A percentile compares a stretch with the other conserved stretches of the same genome.
Conservation (phyloP, 2,329 filamentous ascomycete species). For the Dactylellina drechsleri region DNA sequence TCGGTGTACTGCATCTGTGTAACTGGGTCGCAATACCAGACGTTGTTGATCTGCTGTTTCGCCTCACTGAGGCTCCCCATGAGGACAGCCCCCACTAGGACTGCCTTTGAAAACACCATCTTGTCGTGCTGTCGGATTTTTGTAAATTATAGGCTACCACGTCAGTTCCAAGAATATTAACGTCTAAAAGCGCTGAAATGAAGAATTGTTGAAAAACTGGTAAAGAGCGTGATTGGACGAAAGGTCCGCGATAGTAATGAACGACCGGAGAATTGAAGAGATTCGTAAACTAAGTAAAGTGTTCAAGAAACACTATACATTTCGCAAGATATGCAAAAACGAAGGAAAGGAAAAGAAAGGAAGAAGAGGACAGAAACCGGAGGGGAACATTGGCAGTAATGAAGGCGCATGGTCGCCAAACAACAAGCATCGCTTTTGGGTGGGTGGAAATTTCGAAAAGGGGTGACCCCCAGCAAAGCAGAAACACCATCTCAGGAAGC, state of each 20-base stretch:
- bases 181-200: constrained; percentile 19
- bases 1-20: constrained; percentile 49
- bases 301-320: constrained; percentile 50
- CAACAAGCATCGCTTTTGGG: constrained; percentile 24
- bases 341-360: constrained; percentile 33
- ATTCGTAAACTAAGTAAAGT: constrained; percentile 49
- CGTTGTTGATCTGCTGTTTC: constrained; percentile 40
- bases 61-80: constrained; percentile 40
- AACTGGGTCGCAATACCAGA: constrained; percentile 44
- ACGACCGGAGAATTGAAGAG: constrained; percentile 47
- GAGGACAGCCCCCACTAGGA: constrained; percentile 42
- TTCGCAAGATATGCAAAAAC: constrained; percentile 37
- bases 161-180: constrained; percentile 35
- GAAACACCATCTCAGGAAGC: constrained; percentile 54
- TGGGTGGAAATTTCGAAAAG: constrained; percentile 55
- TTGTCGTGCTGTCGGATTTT: constrained; percentile 14
- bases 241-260: constrained; percentile 41
- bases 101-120: constrained; percentile 45
- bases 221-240: constrained; percentile 53
- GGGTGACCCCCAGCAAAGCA: constrained; percentile 48
- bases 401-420: constrained; percentile 45
- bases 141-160: constrained; percentile 9
- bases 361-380: constrained; percentile 12
- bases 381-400: constrained; percentile 53
- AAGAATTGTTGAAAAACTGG: constrained; percentile 22